Conservation (phyloP, 179 eudicot species). For the Beta lomatogona region DNA sequence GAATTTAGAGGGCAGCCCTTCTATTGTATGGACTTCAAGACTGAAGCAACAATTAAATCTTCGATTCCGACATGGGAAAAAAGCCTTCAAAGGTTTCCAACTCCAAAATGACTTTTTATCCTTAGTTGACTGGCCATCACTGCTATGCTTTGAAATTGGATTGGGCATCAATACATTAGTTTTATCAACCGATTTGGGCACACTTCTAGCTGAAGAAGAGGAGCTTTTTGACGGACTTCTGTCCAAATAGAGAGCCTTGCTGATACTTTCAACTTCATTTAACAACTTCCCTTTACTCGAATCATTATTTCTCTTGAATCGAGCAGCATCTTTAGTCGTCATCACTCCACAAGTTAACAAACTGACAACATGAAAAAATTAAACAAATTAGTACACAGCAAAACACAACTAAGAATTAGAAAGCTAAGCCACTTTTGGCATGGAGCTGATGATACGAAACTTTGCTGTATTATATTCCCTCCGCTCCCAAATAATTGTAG, state of each 20-base stretch:
- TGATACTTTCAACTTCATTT: conserved; percentile 68
- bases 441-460: background rate
- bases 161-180: conserved; percentile 32
- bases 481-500: background rate
- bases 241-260: conserved; percentile 64
- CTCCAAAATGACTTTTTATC: conserved; percentile 90
- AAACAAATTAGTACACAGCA: background rate
- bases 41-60: conserved; percentile 83
- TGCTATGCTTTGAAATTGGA: conserved; percentile 42
- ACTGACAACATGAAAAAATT: conserved; percentile 5
- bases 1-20: conserved; percentile 63
- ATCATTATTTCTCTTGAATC: conserved; percentile 50
- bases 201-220: conserved; percentile 39
- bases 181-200: conserved; percentile 52
- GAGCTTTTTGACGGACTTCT: conserved; percentile 46
- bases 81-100: conserved; percentile 83
- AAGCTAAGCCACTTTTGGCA: background rate
- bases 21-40: conserved; percentile 75
- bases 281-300: conserved; percentile 50
- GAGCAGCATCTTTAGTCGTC: conserved; percentile 51
- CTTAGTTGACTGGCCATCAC: conserved; percentile 45
- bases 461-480: background rate
- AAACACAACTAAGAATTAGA: conserved; percentile 1
- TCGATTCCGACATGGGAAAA: conserved; percentile 64
- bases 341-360: conserved; percentile 29